These are phyloP conservation scores for Trichocladium uniseriatum DNA, from an alignment of 495 filamentous ascomycete species.

Conservation along the genomic window DNA sequence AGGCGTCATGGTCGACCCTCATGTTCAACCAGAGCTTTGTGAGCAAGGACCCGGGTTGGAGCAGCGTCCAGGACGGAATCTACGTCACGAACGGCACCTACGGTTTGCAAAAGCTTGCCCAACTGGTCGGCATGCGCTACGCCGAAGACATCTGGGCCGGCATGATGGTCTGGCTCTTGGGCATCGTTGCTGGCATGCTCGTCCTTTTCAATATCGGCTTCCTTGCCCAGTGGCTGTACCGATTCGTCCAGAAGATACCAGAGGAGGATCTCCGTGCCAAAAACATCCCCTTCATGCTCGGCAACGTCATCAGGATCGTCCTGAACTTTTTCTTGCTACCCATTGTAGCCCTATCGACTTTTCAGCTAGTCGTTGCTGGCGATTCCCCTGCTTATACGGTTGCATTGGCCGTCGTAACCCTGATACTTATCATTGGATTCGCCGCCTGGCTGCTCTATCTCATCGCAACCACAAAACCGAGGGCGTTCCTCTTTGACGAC, in stretches of 20 bases:
- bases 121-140: constrained; percentile 71
- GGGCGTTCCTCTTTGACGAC: constrained; percentile 84
- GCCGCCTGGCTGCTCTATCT: constrained; percentile 69
- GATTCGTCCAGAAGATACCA: constrained; percentile 55
- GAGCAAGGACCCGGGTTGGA: constrained; percentile 50
- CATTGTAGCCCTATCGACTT: constrained; percentile 74
- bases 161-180: constrained; percentile 76
- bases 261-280: constrained; percentile 83
- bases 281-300: constrained; percentile 86
- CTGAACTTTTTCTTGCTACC: constrained; percentile 89
- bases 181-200: constrained; percentile 58
- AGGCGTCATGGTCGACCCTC: constrained; percentile 74
- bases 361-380: constrained; percentile 73
- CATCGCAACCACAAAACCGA: constrained; percentile 70
- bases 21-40: constrained; percentile 93
- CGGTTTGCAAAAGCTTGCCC: constrained; percentile 68
- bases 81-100: constrained; percentile 64
- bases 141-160: constrained; percentile 84
- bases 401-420: constrained; percentile 60
- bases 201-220: constrained; percentile 73
- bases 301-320: constrained; percentile 78
- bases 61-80: constrained; percentile 70
- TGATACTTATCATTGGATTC: constrained; percentile 62
- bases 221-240: constrained; percentile 61
- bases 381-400: constrained; percentile 59